Evolutionary conservation across 2,329 filamentous ascomycete genomes (phyloP), one percentile per base, ranked within the genome.

Genomic region (Akanthomyces lecanii): DNA sequence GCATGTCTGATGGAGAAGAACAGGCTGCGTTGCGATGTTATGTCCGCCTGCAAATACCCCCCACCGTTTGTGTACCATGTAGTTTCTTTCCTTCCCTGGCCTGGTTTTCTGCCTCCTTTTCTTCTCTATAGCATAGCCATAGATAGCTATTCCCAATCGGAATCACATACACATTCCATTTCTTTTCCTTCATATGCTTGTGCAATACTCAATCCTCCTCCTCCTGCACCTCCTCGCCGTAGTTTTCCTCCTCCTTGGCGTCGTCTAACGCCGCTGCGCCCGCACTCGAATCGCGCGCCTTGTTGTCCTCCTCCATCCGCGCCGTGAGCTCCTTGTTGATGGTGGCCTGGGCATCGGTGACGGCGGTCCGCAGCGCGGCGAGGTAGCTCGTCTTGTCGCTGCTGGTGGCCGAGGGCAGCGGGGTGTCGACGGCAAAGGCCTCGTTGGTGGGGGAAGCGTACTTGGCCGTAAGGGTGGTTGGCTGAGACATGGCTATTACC

Each of bases 151-250:
- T 38, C 55, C 33, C n/a, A n/a, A n/a, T n/a, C 23, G n/a, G 33
- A 42, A 44, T 28, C 6, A n/a, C 42, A 48, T n/a, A 7, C 3
- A 12, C 8, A 4, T 23, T 12, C 16, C 16, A 18, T 23, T 33
- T 8, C 14, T 42, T 42, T 40, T 40, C 38, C 14, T 40, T 40
- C 52, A 38, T 25, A 5, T 47, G 30, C 10, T 7, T 14, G 25
- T 14, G n/a, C 11, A 62, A 65, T 8, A 21, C 38, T 72, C 68
- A 74, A 30, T 75, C 73, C 40, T 84, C 84, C 62, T 90, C 88
- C 48, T 90, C 88, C 56, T 88, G 86, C 14, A 87, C 84, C 73
- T 96, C 92, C 74, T 96, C 92, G 54, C 92, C 92, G 72, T 97
- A 96, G 71, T 92, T 89, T 69, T 90, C 85, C 71, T 92, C 90